A percentile compares a stretch with the other conserved stretches of the same genome.
Evolutionary conservation across 768 basidiomycete species (phyloP).

Genomic region (Pleurotus tuoliensis): DNA sequence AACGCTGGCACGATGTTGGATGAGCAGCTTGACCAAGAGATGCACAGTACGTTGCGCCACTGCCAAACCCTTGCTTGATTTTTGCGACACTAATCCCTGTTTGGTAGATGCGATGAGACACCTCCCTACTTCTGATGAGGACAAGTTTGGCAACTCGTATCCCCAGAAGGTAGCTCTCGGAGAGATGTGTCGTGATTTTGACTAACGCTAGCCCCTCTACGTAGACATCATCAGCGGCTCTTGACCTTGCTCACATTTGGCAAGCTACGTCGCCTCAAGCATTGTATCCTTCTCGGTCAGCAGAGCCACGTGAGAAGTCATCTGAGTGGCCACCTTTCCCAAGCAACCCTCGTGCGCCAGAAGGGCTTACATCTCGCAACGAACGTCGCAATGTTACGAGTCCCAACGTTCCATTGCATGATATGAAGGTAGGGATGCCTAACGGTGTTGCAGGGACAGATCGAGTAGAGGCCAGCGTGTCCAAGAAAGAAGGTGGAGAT

Average conservation of each 20-base stretch:
- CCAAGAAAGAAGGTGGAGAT: slow-evolving; percentile 66
- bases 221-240: slow-evolving; percentile 86
- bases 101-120: slow-evolving; percentile 79
- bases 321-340: slow-evolving; percentile 95
- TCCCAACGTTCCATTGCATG: slow-evolving; percentile 57
- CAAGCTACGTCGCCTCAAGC: slow-evolving; percentile 69
- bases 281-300: slow-evolving; percentile 41
- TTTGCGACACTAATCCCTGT: slow-evolving; percentile 11
- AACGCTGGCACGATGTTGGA: slow-evolving; percentile 90
- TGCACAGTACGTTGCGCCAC: slow-evolving; percentile 67
- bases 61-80: neutral
- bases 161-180: slow-evolving; percentile 49
- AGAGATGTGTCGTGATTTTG: neutral
- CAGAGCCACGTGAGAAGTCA: slow-evolving; percentile 63
- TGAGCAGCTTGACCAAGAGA: slow-evolving; percentile 90
- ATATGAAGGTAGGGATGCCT: slow-evolving; percentile 48
- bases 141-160: slow-evolving; percentile 70
- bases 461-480: slow-evolving; percentile 61
- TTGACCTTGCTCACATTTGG: slow-evolving; percentile 88
- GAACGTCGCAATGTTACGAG: slow-evolving; percentile 75
- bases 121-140: slow-evolving; percentile 83
- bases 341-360: slow-evolving; percentile 56
- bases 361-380: slow-evolving; percentile 46
- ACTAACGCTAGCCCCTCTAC: slow-evolving; percentile 10
- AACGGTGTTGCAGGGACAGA: slow-evolving; percentile 85